Conservation (phyloP, 805 yeast genomes). For the Barnettozyma pratensis region DNA sequence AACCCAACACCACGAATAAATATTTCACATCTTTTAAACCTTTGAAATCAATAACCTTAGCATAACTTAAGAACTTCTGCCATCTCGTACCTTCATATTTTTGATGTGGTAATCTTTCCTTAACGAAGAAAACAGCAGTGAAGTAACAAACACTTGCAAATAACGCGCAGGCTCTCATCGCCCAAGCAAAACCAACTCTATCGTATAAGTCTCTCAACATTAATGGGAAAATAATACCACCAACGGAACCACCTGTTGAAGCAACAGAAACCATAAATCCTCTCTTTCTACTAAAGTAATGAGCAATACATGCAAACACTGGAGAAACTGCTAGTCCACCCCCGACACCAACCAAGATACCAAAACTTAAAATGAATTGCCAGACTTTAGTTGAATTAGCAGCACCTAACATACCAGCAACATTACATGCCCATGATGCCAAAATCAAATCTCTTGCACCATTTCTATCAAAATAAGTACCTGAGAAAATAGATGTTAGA, state of each 20-base stretch:
- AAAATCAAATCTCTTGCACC: slow-evolving; percentile 42
- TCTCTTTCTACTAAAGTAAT: slow-evolving; percentile 55
- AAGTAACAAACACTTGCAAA: slow-evolving; percentile 33
- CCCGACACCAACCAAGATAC: slow-evolving; percentile 51
- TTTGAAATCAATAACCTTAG: slow-evolving; percentile 27
- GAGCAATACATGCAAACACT: slow-evolving; percentile 52
- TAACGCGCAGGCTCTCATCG: slow-evolving; percentile 47
- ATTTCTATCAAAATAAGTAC: slow-evolving; percentile 51
- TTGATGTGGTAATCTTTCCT: slow-evolving; percentile 35
- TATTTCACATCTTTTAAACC: slow-evolving; percentile 42
- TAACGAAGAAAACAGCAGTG: slow-evolving; percentile 30
- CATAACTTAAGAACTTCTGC: slow-evolving; percentile 24
- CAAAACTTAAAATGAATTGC: slow-evolving; percentile 57
- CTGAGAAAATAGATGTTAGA: slow-evolving; percentile 45
- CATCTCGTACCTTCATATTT: slow-evolving; percentile 21
- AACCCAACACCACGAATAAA: slow-evolving; percentile 36
- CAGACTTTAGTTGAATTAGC: slow-evolving; percentile 46
- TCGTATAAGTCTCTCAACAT: slow-evolving; percentile 42
- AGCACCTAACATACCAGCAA: slow-evolving; percentile 46
- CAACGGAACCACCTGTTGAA: slow-evolving; percentile 47
- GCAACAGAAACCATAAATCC: slow-evolving; percentile 49
- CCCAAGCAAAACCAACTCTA: slow-evolving; percentile 50
- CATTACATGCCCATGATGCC: slow-evolving; percentile 36
- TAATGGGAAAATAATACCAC: slow-evolving; percentile 51
- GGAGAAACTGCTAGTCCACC: slow-evolving; percentile 55